phyloP scores from a whole-genome alignment of 2,329 filamentous ascomycete species.

The Aphanocladium album region DNA sequence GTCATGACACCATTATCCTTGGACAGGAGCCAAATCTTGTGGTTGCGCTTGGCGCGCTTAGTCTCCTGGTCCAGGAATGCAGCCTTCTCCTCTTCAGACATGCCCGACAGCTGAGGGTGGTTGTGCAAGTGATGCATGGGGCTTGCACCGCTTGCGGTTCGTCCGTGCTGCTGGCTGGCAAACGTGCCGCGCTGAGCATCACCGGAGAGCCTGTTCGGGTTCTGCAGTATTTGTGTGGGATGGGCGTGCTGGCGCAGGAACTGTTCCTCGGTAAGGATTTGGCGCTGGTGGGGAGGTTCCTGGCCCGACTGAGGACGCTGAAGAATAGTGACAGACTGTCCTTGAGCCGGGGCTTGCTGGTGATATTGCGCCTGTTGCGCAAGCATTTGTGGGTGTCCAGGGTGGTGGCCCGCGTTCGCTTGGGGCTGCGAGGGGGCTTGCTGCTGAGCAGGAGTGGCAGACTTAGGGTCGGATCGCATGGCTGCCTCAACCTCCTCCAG shows the following conservation, averaged over 20 bases:
- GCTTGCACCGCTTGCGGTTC: constrained; percentile 47
- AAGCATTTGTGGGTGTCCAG: constrained; percentile 17
- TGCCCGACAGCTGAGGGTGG: constrained; percentile 51
- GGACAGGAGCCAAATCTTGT: constrained; percentile 92
- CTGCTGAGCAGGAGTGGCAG: constrained; percentile 25
- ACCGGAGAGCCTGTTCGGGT: constrained; percentile 60
- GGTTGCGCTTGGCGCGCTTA: constrained; percentile 91
- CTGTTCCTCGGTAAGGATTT: constrained; percentile 19
- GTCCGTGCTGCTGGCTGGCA: constrained; percentile 36
- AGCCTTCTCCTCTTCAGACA: constrained; percentile 79
- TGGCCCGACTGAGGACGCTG: constrained; percentile 48
- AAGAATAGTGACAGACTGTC: constrained; percentile 50
- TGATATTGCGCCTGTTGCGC: constrained; percentile 25
- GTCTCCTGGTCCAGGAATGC: constrained; percentile 86
- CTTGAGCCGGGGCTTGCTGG: constrained; percentile 31
- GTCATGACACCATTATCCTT: constrained; percentile 98
- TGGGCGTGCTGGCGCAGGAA: constrained; percentile 42
- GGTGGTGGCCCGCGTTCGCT: constrained; percentile 11
- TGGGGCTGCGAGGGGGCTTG: not conserved
- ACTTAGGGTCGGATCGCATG: constrained; percentile 68
- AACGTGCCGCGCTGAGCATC: constrained; percentile 36
- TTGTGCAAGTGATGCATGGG: constrained; percentile 29
- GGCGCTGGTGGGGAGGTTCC: constrained; percentile 29
- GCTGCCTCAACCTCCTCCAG: constrained; percentile 94
- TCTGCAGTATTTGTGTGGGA: constrained; percentile 74